Percentiles rank a stretch among this genome's conserved stretches.
Evolutionary conservation across 2,329 filamentous ascomycete genomes (phyloP).

Genomic region (Lachnellula arida): DNA sequence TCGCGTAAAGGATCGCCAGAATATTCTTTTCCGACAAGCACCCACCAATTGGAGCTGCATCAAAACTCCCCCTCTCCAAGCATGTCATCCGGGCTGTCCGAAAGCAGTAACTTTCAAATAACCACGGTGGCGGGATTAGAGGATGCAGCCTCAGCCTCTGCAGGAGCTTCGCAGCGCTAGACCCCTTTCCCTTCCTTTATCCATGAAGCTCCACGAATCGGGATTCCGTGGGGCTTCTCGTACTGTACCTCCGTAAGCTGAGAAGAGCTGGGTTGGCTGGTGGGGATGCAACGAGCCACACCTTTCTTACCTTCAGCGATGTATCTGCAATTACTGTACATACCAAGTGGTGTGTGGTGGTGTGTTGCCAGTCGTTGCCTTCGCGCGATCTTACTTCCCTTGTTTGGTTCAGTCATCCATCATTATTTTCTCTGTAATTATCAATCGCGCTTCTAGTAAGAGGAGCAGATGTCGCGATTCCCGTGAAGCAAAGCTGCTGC

Average conservation of each 20-base stretch:
- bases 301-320: not conserved
- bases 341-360: not conserved
- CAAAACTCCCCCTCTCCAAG: too few relatives aligned
- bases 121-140: not conserved
- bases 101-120: not conserved
- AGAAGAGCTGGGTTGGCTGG: not conserved
- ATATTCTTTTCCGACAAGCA: too few relatives aligned
- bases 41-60: not conserved
- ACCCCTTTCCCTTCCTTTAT: not conserved
- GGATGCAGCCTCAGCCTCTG: conserved; percentile 1
- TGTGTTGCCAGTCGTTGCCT: not conserved
- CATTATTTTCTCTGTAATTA: not conserved
- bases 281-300: not conserved
- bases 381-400: not conserved
- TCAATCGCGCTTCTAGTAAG: not conserved
- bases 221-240: not conserved
- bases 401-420: not conserved
- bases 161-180: not conserved
- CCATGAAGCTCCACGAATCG: not conserved
- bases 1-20: not conserved
- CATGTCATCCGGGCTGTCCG: too few relatives aligned
- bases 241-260: too few relatives aligned
- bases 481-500: not conserved
- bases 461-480: not conserved
- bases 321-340: not conserved